These are phyloP conservation scores for Cafeteria roenbergensis DNA, from an alignment of 108 stramenopile species.

Conservation along the genomic window DNA sequence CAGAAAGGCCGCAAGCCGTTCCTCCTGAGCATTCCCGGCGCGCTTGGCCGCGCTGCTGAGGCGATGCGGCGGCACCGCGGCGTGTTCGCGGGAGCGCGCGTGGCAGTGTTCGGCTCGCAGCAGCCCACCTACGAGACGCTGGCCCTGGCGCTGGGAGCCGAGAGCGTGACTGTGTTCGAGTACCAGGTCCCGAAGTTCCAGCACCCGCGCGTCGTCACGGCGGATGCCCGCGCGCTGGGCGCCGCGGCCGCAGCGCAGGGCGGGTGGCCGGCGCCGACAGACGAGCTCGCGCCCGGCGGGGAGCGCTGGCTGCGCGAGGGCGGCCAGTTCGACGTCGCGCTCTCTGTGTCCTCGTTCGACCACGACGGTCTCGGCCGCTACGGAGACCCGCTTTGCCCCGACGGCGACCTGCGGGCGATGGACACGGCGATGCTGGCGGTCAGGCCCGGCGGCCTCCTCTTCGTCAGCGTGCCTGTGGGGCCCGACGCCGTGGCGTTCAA, in stretches of 20 bases:
- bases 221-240: background rate
- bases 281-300: background rate
- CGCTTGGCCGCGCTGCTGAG: too few species aligned
- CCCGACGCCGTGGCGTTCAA: slow-evolving; percentile 26
- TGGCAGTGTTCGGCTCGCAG: slow-evolving; percentile 21
- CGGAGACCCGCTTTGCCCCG: slow-evolving; percentile 29
- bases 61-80: background rate
- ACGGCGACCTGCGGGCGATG: slow-evolving; percentile 31
- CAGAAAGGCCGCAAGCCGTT: too few species aligned
- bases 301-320: background rate
- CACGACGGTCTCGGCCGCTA: slow-evolving; percentile 39
- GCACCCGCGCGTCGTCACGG: background rate
- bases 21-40: too few species aligned
- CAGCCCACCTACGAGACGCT: slow-evolving; percentile 20
- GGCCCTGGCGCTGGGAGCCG: slow-evolving; percentile 14
- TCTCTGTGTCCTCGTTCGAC: slow-evolving; percentile 21
- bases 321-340: slow-evolving; percentile 3
- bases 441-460: background rate
- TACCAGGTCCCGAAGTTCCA: slow-evolving; percentile 26
- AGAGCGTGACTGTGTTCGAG: slow-evolving; percentile 18
- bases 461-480: slow-evolving; percentile 26
- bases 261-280: background rate
- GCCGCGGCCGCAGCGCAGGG: background rate
- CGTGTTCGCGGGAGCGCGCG: background rate
- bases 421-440: slow-evolving; percentile 2